Evolutionary conservation across 192 early-diverging fungal genomes (phyloP).

Genomic region (Coemansia sp.): DNA sequence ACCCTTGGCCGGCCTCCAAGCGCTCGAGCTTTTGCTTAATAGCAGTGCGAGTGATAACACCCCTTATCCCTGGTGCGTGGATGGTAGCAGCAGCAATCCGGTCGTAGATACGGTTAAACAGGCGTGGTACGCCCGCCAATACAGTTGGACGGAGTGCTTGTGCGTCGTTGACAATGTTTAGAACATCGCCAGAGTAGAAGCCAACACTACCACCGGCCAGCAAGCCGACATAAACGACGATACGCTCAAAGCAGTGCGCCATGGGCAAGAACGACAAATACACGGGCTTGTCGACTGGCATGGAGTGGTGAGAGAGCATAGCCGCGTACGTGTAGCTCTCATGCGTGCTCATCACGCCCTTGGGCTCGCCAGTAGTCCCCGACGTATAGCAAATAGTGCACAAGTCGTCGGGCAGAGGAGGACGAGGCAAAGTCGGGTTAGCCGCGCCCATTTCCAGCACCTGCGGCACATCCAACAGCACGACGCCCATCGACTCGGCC

Average conservation of each 20-base stretch:
- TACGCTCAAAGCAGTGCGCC: constrained; percentile 88
- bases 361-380: constrained; percentile 85
- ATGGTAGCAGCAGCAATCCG: constrained; percentile 64
- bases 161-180: constrained; percentile 80
- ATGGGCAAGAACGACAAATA: constrained; percentile 86
- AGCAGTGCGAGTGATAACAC: constrained; percentile 64
- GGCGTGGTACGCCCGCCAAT: constrained; percentile 86
- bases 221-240: constrained; percentile 58
- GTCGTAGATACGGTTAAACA: constrained; percentile 93
- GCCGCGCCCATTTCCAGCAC: constrained; percentile 63
- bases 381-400: constrained; percentile 81
- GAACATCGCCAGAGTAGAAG: constrained; percentile 67
- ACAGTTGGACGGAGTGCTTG: constrained; percentile 79
- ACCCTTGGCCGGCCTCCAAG: constrained; percentile 55
- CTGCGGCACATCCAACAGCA: constrained; percentile 60
- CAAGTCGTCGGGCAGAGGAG: constrained; percentile 67
- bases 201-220: constrained; percentile 71
- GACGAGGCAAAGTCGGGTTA: constrained; percentile 53
- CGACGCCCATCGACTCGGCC: constrained; percentile 64
- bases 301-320: constrained; percentile 13
- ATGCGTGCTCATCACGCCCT: constrained; percentile 77
- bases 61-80: constrained; percentile 64
- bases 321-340: constrained; percentile 67
- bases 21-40: constrained; percentile 63
- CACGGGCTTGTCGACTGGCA: constrained; percentile 10